Conservation (phyloP, 805 yeast genomes). For the Barnettozyma sucrosica region DNA sequence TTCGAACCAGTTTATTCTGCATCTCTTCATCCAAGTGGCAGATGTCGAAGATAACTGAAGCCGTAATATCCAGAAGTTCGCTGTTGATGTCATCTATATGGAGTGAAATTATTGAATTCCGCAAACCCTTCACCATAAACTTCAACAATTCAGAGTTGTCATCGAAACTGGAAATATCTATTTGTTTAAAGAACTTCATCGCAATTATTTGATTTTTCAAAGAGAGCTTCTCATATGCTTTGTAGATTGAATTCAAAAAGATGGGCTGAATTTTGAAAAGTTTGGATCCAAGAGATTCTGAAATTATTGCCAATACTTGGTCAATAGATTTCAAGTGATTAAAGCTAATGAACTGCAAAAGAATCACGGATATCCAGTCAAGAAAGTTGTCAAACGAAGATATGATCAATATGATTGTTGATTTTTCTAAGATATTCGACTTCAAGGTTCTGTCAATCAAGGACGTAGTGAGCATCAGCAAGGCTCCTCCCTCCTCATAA, state of each 20-base stretch:
- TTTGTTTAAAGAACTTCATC: slow-evolving; percentile 31
- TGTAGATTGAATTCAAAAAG: slow-evolving; percentile 39
- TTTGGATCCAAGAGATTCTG: slow-evolving; percentile 31
- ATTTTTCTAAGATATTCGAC: slow-evolving; percentile 1
- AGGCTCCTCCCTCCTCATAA: slow-evolving; percentile 33
- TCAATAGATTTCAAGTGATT: slow-evolving; percentile 19
- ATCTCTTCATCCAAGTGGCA: slow-evolving; percentile 39
- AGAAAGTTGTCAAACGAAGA: slow-evolving; percentile 33
- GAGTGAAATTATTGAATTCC: not conserved
- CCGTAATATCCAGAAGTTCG: slow-evolving; percentile 35
- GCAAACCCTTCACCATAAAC: slow-evolving; percentile 30
- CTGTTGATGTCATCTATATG: slow-evolving; percentile 14
- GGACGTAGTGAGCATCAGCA: slow-evolving; percentile 34
- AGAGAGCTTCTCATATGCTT: slow-evolving; percentile 31
- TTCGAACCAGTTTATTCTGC: slow-evolving; percentile 34
- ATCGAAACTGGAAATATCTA: slow-evolving; percentile 12
- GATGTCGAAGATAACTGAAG: slow-evolving; percentile 39
- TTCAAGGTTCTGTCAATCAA: slow-evolving; percentile 32
- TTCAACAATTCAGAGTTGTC: slow-evolving; percentile 30
- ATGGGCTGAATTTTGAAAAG: slow-evolving; percentile 37
- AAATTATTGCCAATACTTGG: slow-evolving; percentile 31
- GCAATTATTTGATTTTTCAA: slow-evolving; percentile 31
- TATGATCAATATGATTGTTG: slow-evolving; percentile 35
- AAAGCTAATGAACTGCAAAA: slow-evolving; percentile 24
- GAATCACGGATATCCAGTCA: slow-evolving; percentile 36